Evolutionary conservation across 2,329 filamentous ascomycete genomes (phyloP), one percentile per base, ranked within the genome.

Genomic region (Westerdykella aurantiaca): DNA sequence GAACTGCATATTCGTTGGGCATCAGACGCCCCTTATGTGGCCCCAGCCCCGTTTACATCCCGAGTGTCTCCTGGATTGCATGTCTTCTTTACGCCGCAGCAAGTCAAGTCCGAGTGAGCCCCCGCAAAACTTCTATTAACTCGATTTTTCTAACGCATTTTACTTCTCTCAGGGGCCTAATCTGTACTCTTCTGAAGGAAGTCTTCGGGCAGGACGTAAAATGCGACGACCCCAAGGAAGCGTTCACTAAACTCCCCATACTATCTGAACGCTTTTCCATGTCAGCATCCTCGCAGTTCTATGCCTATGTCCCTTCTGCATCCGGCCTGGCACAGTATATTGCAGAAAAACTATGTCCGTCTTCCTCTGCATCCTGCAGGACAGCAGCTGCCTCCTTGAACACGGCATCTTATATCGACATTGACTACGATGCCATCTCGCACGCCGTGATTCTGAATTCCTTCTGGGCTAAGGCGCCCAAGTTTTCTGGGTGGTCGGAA

Each of bases 1-100:
- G 82, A 88, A 64, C 70, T 96, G 34, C 85, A 91, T 65, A 71
- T 96, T 46, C 80, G 85, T 62, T 95, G 89, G 87, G 76, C 79
- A n/a, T 79, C 81, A 12, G 70, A 80, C 2, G 56, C 60, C 6
- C 57, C 74, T 1, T 83, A 83, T 61, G 70, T 78, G 33, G 72
- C 78, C 1, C 71, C 83, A 37, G 75, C 82, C 33, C 90, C 90
- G 1, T 84, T 93, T 57, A 72, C 79, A 35, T 88, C 88, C 41
- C 79, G 86, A 46, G 67, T 89, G 12, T 82, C 88, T 2, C 83
- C 90, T 0, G 91, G 91, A 2, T 71, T 97, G 17, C 89, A 96
- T 71, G 72, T 89, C 21, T 86, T 86, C 56, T 89, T 83, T 61
- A 86, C 84, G 0, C 85, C 85, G 0, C 64, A 66, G 5, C 61